Evolutionary conservation across 805 yeast species (phyloP).

Genomic region (Wilhelminamyces savonicus): DNA sequence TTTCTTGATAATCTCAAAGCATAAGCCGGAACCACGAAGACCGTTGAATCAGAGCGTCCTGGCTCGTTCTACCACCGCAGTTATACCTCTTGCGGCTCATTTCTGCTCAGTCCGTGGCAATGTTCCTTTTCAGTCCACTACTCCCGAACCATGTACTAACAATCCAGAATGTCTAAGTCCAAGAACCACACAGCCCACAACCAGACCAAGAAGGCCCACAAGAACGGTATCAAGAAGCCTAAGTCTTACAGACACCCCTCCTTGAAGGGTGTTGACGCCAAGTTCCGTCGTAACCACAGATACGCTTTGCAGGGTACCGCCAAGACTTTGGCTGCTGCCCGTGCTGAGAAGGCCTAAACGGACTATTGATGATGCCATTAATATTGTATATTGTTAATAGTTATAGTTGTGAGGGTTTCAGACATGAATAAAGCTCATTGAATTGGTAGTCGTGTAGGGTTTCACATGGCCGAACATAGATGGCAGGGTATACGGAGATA

Average conservation of each 20-base stretch:
- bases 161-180: conserved; percentile 83
- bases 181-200: conserved; percentile 99
- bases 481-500: too few relatives aligned
- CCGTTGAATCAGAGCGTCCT: too few relatives aligned
- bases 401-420: conserved; percentile 10
- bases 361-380: conserved; percentile 1
- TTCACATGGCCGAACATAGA: too few relatives aligned
- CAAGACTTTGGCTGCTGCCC: conserved; percentile 83
- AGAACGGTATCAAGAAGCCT: conserved; percentile 99
- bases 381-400: conserved; percentile 9
- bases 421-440: conserved; percentile 9
- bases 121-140: too few relatives aligned
- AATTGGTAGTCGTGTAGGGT: too few relatives aligned
- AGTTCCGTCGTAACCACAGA: conserved; percentile 99
- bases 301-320: conserved; percentile 97
- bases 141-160: too few relatives aligned
- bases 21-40: too few relatives aligned
- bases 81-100: too few relatives aligned
- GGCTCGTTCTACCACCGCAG: too few relatives aligned
- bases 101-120: too few relatives aligned
- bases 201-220: conserved; percentile 99
- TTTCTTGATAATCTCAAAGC: too few relatives aligned
- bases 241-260: conserved; percentile 97
- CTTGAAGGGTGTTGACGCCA: conserved; percentile 97
- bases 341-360: conserved; percentile 41